Conservation (phyloP, 2,329 filamentous ascomycete species). For the Aulographum hederae region DNA sequence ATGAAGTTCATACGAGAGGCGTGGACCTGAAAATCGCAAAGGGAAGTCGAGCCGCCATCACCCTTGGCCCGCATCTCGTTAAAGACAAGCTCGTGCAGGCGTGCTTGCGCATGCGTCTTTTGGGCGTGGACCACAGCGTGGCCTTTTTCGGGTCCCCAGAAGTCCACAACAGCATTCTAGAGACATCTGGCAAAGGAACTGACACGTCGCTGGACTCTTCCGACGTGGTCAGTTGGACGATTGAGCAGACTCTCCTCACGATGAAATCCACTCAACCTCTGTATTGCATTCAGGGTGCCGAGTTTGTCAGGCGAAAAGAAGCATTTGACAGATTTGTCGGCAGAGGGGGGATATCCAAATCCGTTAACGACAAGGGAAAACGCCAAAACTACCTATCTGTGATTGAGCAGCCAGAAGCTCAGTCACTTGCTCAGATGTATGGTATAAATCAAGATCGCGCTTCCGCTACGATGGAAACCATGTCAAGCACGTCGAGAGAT, state of each 20-base stretch:
- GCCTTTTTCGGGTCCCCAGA: constrained; percentile 37
- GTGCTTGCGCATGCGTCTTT: constrained; percentile 45
- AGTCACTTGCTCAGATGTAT: constrained; percentile 41
- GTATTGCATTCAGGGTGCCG: constrained; percentile 39
- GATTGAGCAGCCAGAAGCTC: constrained; percentile 34
- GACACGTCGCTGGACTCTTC: constrained; percentile 21
- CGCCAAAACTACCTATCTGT: constrained; percentile 23
- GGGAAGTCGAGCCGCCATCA: constrained; percentile 45
- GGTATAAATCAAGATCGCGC: constrained; percentile 17
- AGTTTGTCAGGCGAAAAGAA: constrained; percentile 40
- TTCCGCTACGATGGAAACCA: constrained; percentile 4
- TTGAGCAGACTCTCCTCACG: constrained; percentile 42
- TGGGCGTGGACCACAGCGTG: constrained; percentile 37
- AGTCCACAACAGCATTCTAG: constrained; percentile 41
- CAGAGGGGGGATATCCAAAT: no score
- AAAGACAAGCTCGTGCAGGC: constrained; percentile 48
- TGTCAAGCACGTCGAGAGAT: constrained; percentile 9
- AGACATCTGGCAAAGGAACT: constrained; percentile 18
- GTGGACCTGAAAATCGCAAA: constrained; percentile 46
- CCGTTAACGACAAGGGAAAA: constrained; percentile 17
- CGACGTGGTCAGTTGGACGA: constrained; percentile 41
- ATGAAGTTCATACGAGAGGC: constrained; percentile 52
- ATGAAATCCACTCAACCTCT: constrained; percentile 42
- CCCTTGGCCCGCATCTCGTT: constrained; percentile 37
- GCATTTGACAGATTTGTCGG: constrained; percentile 23